phyloP scores from a whole-genome alignment of 1,139 yeast species.

The Eremothecium cymbalariae region DNA sequence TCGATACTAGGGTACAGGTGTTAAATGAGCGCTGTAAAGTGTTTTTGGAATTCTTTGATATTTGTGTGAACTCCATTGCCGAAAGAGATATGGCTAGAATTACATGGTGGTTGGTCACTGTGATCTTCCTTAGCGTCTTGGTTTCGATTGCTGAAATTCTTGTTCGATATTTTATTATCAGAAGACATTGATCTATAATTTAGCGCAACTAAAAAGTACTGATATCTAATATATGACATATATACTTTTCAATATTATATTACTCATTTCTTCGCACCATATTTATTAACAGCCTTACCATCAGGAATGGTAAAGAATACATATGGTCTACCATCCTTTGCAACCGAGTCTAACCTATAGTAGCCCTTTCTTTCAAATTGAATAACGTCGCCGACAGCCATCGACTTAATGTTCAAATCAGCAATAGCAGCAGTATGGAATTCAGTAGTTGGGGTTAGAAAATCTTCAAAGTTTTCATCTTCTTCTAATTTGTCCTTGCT shows the following conservation, averaged over 20 bases:
- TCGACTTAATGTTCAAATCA: slow-evolving; percentile 65
- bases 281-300: slow-evolving; percentile 81
- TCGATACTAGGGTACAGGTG: slow-evolving; percentile 89
- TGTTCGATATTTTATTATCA: slow-evolving; percentile 46
- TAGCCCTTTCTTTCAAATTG: slow-evolving; percentile 98
- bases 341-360: slow-evolving; percentile 66
- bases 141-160: slow-evolving; percentile 58
- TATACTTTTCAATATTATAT: neutral
- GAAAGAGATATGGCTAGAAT: slow-evolving; percentile 86
- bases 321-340: slow-evolving; percentile 51
- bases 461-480: slow-evolving; percentile 89
- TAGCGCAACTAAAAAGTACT: no score
- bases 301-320: slow-evolving; percentile 94
- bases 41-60: slow-evolving; percentile 85
- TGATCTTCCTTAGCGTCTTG: slow-evolving; percentile 67
- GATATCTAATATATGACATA: neutral
- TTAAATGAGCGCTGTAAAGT: slow-evolving; percentile 90
- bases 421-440: slow-evolving; percentile 75
- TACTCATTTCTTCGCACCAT: slow-evolving; percentile 58
- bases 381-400: slow-evolving; percentile 79
- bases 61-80: slow-evolving; percentile 87
- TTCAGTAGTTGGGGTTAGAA: slow-evolving; percentile 80
- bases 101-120: slow-evolving; percentile 81
- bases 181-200: slow-evolving; percentile 21
- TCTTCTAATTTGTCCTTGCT: slow-evolving; percentile 95